A percentile compares a stretch with the other conserved stretches of the same genome.
phyloP scores from a whole-genome alignment of 1,284 basidiomycete species.

The Melampsora larici-populina region DNA sequence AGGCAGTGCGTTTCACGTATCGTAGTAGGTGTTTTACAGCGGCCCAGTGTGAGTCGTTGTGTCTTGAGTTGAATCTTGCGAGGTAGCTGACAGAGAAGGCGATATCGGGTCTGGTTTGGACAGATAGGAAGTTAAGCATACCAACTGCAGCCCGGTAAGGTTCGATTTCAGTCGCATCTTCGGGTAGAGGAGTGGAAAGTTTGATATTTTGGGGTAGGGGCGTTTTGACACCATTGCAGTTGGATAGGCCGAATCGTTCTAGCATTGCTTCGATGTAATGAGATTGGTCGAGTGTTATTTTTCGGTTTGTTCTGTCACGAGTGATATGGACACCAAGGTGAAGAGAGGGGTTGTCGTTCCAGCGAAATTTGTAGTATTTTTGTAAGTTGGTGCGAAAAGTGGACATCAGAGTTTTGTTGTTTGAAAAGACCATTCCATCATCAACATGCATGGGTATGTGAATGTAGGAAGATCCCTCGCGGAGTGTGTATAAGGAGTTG shows the following conservation, averaged over 20 bases:
- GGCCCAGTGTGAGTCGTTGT: not conserved
- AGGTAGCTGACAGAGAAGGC: not conserved
- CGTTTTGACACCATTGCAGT: not conserved
- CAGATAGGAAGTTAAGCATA: no score
- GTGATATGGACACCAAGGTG: not conserved
- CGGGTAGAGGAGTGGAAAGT: not conserved
- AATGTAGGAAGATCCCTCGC: not conserved
- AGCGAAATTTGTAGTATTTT: not conserved
- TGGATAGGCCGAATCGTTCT: not conserved
- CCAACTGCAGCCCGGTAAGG: not conserved
- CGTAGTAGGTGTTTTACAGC: not conserved
- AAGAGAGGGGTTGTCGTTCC: conserved; percentile 13
- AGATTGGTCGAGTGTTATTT: not conserved
- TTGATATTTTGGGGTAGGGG: no score
- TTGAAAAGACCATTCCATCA: conserved; percentile 5
- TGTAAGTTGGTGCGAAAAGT: not conserved
- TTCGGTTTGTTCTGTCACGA: not conserved
- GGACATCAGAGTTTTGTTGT: not conserved
- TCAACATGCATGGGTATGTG: conserved; percentile 10
- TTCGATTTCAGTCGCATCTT: no score
- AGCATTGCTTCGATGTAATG: not conserved
- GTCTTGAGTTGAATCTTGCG: not conserved
- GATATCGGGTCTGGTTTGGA: no score
- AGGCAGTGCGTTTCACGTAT: not conserved
- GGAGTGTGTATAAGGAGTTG: not conserved